phyloP scores from a whole-genome alignment of 2,329 filamentous ascomycete species.

The Fusarium sp. region DNA sequence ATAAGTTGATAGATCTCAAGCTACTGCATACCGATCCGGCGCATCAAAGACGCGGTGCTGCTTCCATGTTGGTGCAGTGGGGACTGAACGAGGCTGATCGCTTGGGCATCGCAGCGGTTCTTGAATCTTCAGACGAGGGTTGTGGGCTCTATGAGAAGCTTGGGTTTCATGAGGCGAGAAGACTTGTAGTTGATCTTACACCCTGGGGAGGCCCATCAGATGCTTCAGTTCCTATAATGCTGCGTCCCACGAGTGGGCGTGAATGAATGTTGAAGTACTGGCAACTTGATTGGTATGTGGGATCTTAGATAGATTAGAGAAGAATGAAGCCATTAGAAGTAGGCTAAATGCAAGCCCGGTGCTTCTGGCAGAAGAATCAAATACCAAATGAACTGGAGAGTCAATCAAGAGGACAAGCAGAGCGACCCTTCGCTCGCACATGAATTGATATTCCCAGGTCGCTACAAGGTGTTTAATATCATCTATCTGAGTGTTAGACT shows the following conservation, averaged over 20 bases:
- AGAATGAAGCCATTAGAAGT: no score
- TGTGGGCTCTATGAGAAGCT: constrained; percentile 48
- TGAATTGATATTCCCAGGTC: background rate
- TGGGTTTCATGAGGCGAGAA: constrained; percentile 48
- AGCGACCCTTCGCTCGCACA: no score
- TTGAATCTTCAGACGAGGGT: constrained; percentile 50
- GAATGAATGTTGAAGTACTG: background rate
- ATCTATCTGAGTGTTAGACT: background rate
- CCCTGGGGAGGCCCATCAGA: constrained; percentile 43
- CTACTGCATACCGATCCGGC: constrained; percentile 51
- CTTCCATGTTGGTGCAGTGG: constrained; percentile 48
- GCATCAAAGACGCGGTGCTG: constrained; percentile 51
- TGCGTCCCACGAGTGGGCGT: constrained; percentile 26
- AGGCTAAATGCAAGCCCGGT: no score
- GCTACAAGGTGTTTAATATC: no score
- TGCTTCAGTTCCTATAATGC: constrained; percentile 36
- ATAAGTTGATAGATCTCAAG: constrained; percentile 46
- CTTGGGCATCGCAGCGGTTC: constrained; percentile 48
- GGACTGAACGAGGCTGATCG: constrained; percentile 50
- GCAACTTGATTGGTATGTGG: background rate
- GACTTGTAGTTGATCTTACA: constrained; percentile 40
- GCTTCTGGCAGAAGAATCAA: background rate
- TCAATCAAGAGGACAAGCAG: background rate
- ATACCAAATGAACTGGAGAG: background rate
- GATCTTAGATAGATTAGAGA: background rate